Evolutionary conservation across 345 rosid species (phyloP).

Genomic region (Gossypium turneri): DNA sequence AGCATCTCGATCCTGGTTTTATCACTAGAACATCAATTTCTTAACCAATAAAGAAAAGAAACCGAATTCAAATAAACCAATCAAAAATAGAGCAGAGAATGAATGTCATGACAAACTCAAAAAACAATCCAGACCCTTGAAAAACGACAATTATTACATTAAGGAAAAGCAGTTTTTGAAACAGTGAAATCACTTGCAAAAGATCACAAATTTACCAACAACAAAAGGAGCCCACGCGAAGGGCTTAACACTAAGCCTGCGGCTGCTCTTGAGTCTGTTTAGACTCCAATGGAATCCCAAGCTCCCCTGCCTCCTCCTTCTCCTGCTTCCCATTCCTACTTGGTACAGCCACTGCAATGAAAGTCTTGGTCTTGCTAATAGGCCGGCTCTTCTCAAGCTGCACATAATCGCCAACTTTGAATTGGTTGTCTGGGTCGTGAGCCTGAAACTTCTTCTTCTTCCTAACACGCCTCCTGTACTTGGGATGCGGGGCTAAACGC

Average conservation of each 20-base stretch:
- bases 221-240: background rate
- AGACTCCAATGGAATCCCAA: constrained; percentile 72
- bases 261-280: constrained; percentile 42
- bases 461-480: constrained; percentile 80
- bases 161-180: background rate
- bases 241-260: constrained; percentile 21
- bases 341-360: constrained; percentile 55
- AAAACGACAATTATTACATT: constrained; percentile 7
- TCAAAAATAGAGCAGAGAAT: background rate
- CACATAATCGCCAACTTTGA: constrained; percentile 74
- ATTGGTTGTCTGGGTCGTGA: constrained; percentile 80
- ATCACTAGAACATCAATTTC: background rate
- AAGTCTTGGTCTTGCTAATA: constrained; percentile 79
- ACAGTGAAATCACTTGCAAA: background rate
- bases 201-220: constrained; percentile 26
- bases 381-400: constrained; percentile 71
- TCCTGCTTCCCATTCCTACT: constrained; percentile 28
- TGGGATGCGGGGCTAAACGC: constrained; percentile 70
- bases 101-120: background rate
- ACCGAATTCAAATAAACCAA: background rate
- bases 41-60: background rate
- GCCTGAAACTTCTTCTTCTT: constrained; percentile 93
- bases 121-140: constrained; percentile 3
- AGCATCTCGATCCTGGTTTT: background rate
- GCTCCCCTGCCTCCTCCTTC: constrained; percentile 32